These are phyloP conservation scores for Volvox reticuliferus DNA, from an alignment of 139 green algal genomes.

Conservation along the genomic window DNA sequence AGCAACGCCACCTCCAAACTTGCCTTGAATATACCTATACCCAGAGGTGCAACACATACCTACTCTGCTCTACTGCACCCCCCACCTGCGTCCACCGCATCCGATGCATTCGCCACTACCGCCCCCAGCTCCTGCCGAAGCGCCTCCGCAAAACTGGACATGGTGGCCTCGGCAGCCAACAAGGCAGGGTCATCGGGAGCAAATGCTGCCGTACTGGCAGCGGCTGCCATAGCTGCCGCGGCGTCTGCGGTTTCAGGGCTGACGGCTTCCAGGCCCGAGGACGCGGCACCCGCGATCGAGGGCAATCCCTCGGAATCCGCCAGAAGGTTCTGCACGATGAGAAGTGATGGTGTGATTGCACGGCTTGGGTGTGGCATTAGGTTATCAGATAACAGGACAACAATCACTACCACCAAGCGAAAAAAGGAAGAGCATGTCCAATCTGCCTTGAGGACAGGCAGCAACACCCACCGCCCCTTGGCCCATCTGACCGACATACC, in stretches of 20 bases:
- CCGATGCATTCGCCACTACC: not conserved
- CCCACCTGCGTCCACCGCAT: not conserved
- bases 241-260: not conserved
- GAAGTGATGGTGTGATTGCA: no score
- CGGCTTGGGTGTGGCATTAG: no score
- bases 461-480: not conserved
- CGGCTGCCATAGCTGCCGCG: not conserved
- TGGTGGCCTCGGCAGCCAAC: not conserved
- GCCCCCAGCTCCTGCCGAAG: constrained; percentile 11
- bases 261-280: not conserved
- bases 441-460: not conserved
- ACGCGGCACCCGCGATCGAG: no score
- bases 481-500: not conserved
- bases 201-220: not conserved
- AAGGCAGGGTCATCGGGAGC: not conserved
- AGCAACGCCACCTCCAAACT: no score
- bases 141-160: not conserved
- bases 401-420: no score
- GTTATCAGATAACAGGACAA: no score
- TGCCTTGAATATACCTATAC: no score
- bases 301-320: not conserved
- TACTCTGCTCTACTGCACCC: not conserved
- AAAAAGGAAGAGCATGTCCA: no score
- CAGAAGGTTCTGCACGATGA: not conserved
- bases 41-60: no score